Base-by-base conservation (phyloP, 495 filamentous ascomycete genomes). In the Rostrohypoxylon terebratum region DNA sequence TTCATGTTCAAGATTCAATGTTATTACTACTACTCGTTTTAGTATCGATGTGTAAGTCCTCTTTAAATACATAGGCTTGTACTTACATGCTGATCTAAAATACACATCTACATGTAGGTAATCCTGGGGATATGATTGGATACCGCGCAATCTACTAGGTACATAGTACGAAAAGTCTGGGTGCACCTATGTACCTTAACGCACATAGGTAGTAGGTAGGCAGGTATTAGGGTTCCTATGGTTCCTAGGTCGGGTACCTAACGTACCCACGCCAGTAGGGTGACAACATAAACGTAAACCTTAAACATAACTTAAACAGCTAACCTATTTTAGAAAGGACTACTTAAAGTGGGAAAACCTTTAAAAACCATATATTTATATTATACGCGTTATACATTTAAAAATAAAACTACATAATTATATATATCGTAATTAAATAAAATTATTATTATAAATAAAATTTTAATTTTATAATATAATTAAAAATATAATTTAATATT, bases 41-140 rank as follows among this genome's bases (percentile, higher is more conserved):
- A 0, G 11, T 4, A 34, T 34, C 3, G 33, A 34, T 38, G 11
- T 38, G 34, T 38, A 38, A 13, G 34, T 38, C 9, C 28, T 28
- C 28, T 28, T 28, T 28, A 28, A 28, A 28, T 25, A 20, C n/a
- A 21, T 23, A 48, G 20, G n/a, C 18, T 21, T 48, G 45, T 48
- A 48, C 18, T 25, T 8, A 21, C 3, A 14, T 14, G 20, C 31
- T 45, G 42, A 20, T 20, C 4, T 48, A 20, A 7, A 20, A 21
- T 20, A 48, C 7, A 48, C 44, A 4, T 48, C 7, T 6, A 48
- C 20, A 23, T 23, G 8, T 16, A n/a, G n/a, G n/a, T 59, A 51
- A 66, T 50, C 42, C 40, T 25, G 23, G 38, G 13, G 18, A 11
- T 50, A 50, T 31, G 59, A 66, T 59, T 59, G 53, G 53, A 20